Evolutionary conservation across 192 early-diverging fungal species (phyloP), one percentile per base, ranked within the genome.

Genomic region (Backusella tuberculispora): DNA sequence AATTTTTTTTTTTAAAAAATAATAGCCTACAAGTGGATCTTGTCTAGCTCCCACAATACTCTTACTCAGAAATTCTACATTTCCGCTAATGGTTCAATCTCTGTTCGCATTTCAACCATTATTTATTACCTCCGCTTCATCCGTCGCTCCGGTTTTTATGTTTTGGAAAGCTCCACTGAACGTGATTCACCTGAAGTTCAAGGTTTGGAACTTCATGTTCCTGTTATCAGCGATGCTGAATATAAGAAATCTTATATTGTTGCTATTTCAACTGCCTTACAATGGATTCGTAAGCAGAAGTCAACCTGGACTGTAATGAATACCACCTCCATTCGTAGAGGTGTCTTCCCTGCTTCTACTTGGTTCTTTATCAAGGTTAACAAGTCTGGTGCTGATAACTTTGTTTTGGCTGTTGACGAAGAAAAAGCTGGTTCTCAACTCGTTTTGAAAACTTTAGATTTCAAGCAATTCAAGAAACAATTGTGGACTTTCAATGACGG

Each of bases 311-410:
- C 45, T 46, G 50, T 47, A 29, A 48, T 69, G 17, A 71, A 50
- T 13, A 78, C 63, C 19, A 77, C 60, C 12, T 67, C 66, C n/a
- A 50, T 46, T 15, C 74, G 78, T 13, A 43, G 50, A 43, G 75
- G 66, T 44, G n/a, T 70, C 7, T 76, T 76, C 75, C 75, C 75
- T 14, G 63, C 26, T 4, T 56, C 68, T n/a, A 44, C 72, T 38
- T 64, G 70, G 68, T 76, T 76, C 75, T 76, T 76, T 60, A 68
- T 78, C 71, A 78, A 78, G 65, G 63, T 73, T 29, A 37, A 72
- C n/a, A 26, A 41, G 3, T 43, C 67, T 38, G 64, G 21, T 15
- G 17, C 47, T 8, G 76, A 78, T 4, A 40, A 72, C 44, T 72
- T 63, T n/a, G 76, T 78, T 41, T 48, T 78, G 13, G 40, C 76